Base-by-base conservation (phyloP, 2,329 filamentous ascomycete species). In the Truncatella angustata region DNA sequence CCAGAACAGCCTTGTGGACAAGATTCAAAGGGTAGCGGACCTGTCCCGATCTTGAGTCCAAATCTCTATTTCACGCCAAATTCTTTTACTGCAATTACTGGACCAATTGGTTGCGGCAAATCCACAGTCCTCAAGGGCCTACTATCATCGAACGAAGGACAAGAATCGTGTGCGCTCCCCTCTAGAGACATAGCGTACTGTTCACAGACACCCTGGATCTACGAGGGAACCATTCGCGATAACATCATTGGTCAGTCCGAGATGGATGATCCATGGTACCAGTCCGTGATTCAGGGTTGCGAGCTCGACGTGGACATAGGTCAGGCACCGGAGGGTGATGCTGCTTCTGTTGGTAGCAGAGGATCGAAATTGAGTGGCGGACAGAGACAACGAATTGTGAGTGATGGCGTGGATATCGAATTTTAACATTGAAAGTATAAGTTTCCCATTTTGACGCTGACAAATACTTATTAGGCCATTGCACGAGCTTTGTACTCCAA, bases 281-380 rank as follows among this genome's bases (percentile, higher is more conserved):
- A 30, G 16, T 28, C 21, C 11, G 44, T 47, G 10, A 32, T 47
- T 21, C 44, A 16, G 9, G 26, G 9, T 32, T 47, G 44, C 18
- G 30, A 66, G 28, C 55, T 73, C 18, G 47, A 57, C 1, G 53
- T 57, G 1, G 70, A 73, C 36, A 51, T 71, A 1, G 21, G 23
- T 0, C 56, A 56, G 5, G 58, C 72, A 3, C 61, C 68, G 0
- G 45, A 63, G 0, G 67, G 70, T 10, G 69, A 72, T 30, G 54
- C 58, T 3, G 69, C 68, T 0, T 54, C 54, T 1, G 62, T 70
- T 16, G 70, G 71, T 2, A 70, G 62, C 7, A 66, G 65, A 39
- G 70, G 71, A 0, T 66, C 70, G 14, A 63, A 60, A 0, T 55
- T 74, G 7, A 73, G 70, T 4, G 71, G 71, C 18, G 71, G 71